Base-by-base conservation (phyloP, 352 stramenopile species). In the Blastocystis sp. region DNA sequence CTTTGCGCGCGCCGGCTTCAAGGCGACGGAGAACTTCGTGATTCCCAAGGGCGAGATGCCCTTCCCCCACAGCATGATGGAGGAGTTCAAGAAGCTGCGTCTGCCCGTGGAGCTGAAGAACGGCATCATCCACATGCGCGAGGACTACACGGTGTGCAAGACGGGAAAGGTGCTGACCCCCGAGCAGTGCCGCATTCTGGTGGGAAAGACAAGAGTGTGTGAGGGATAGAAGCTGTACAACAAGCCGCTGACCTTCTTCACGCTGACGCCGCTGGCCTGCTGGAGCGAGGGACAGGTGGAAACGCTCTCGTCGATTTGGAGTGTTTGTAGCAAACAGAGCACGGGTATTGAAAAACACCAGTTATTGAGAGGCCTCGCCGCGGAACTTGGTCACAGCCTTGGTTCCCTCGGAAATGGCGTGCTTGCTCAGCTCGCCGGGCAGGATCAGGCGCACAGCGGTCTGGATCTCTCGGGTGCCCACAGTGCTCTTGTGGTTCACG, bases 51-150 rank as follows among this genome's bases (percentile, higher is more conserved):
- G 95, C 28, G 93, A 94, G 87, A 89, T 98, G 87, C 92, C 93
- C 84, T 97, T 98, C 90, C 95, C 97, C 62, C 94, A 96, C 24
- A 96, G 93, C 82, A 97, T 98, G 95, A 92, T 98, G 66, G 95
- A 98, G 91, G 95, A 96, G 71, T 96, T 99, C 76, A 94, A 95
- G 63, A 95, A 95, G 70, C 92, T 98, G 21, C 95, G 96, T 40
- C 91, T 99, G 54, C 95, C 95, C 10, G 95, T 98, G 69, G 95
- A 98, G 89, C 92, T 98, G 40, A 95, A 98, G 91, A 97, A 98
- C 89, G 95, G 95, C 28, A 34, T 34, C 28, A 34, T 34, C 28
- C 28, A 34, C 28, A 34, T 34, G 28, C 28, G 28, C 28, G 93
- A 95, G 76, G 93, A 97, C 89, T 94, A 96, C 91, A 95, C 93